Percentiles rank a stretch among this genome's conserved stretches.
Conservation (phyloP, 768 basidiomycete genomes). For the Vishniacozyma victoriae region DNA sequence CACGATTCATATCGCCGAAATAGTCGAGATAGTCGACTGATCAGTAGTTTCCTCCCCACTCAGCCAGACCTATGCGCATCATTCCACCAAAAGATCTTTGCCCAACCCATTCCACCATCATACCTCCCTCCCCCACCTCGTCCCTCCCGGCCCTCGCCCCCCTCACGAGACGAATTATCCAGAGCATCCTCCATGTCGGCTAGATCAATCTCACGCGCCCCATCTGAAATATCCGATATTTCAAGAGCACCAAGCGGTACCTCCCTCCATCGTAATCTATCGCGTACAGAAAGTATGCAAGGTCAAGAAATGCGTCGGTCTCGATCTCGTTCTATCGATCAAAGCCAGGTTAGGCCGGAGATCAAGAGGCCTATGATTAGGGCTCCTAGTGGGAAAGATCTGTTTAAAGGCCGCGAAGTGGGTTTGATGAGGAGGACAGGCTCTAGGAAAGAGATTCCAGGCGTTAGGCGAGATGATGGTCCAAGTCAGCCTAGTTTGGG, state of each 20-base stretch:
- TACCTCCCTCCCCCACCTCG: conserved; percentile 2
- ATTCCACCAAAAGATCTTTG: conserved; percentile 40
- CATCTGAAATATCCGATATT: too few relatives aligned
- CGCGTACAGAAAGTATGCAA: background rate
- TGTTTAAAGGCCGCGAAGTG: conserved; percentile 43
- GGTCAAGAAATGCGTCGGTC: conserved; percentile 4
- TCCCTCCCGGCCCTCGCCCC: too few relatives aligned
- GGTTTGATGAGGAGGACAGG: conserved; percentile 31
- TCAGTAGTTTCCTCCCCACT: conserved; percentile 19
- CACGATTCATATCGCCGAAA: background rate
- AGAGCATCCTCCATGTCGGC: background rate
- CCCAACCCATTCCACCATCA: conserved; percentile 19
- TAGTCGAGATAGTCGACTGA: background rate
- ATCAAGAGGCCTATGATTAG: conserved; percentile 13
- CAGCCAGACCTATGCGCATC: conserved; percentile 20
- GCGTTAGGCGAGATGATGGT: conserved; percentile 3
- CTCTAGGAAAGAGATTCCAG: conserved; percentile 16
- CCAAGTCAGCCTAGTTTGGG: conserved; percentile 11
- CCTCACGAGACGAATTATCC: background rate
- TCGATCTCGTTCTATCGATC: conserved; percentile 11
- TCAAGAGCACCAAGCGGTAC: background rate
- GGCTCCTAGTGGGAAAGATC: conserved; percentile 31
- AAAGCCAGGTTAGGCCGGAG: background rate
- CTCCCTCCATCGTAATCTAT: background rate
- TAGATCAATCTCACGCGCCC: background rate